Conservation (phyloP, 1,139 yeast genomes). For the Protomyces inundatus region DNA sequence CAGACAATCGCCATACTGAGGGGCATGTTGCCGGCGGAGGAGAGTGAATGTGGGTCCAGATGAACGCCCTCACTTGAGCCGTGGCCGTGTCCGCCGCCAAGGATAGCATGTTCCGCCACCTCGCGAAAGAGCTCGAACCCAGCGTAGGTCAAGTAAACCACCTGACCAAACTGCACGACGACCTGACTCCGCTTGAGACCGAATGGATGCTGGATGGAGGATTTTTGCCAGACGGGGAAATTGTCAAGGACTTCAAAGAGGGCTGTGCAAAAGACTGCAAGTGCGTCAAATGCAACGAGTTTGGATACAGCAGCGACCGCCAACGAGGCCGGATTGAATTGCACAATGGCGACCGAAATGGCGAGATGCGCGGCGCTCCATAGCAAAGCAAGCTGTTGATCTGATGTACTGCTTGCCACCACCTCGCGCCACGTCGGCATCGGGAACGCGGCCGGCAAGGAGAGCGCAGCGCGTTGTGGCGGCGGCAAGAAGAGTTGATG, state of each 20-base stretch:
- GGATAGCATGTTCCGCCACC: slow-evolving; percentile 9
- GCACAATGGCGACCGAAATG: slow-evolving; percentile 53
- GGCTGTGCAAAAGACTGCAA: slow-evolving; percentile 67
- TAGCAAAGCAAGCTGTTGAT: slow-evolving; percentile 52
- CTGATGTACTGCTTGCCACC: background rate
- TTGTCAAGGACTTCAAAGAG: slow-evolving; percentile 75
- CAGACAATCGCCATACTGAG: slow-evolving; percentile 5
- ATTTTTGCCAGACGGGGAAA: slow-evolving; percentile 83
- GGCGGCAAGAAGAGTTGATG: slow-evolving; percentile 96
- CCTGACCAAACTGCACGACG: slow-evolving; percentile 76
- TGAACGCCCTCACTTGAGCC: slow-evolving; percentile 19
- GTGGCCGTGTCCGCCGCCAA: slow-evolving; percentile 24
- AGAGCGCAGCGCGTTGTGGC: slow-evolving; percentile 61
- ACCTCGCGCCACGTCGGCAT: slow-evolving; percentile 70
- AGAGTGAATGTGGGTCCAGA: slow-evolving; percentile 17
- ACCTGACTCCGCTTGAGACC: slow-evolving; percentile 88
- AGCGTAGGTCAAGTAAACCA: slow-evolving; percentile 63
- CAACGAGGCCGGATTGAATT: slow-evolving; percentile 50
- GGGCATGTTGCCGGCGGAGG: slow-evolving; percentile 10
- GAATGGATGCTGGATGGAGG: slow-evolving; percentile 83
- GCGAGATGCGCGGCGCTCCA: slow-evolving; percentile 67
- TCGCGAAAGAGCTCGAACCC: slow-evolving; percentile 20
- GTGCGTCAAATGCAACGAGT: slow-evolving; percentile 75
- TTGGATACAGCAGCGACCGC: slow-evolving; percentile 80
- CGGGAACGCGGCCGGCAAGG: slow-evolving; percentile 72